Conservation (phyloP, 2,329 filamentous ascomycete species). For the Thielaviopsis musarum region DNA sequence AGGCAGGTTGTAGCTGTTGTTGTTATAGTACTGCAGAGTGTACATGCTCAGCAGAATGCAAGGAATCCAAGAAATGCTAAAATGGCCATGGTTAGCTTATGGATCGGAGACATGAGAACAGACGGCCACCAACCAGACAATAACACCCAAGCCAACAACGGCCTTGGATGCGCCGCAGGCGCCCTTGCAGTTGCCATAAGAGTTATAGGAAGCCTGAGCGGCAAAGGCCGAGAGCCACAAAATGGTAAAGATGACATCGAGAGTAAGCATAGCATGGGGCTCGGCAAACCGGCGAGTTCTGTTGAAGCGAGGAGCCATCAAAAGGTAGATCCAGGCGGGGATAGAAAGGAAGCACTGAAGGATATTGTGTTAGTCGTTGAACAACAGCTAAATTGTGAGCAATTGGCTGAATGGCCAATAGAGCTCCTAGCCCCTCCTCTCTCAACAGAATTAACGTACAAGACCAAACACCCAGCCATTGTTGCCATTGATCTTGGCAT, state of each 20-base stretch:
- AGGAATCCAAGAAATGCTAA: conserved; percentile 37
- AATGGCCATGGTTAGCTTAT: conserved; percentile 5
- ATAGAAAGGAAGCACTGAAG: conserved; percentile 46
- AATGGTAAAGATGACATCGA: conserved; percentile 41
- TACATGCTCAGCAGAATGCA: conserved; percentile 41
- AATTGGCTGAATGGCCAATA: background rate
- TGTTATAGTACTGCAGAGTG: conserved; percentile 43
- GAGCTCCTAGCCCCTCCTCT: background rate
- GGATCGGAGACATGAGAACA: conserved; percentile 8
- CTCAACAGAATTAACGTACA: conserved; percentile 25
- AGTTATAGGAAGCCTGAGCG: conserved; percentile 47
- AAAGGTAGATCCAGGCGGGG: conserved; percentile 47
- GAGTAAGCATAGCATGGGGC: conserved; percentile 40
- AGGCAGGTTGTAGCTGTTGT: conserved; percentile 39
- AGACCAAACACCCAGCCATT: conserved; percentile 48
- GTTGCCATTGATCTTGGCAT: conserved; percentile 35
- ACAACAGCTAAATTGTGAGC: too few relatives aligned
- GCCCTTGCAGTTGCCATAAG: conserved; percentile 33
- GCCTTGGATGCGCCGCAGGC: conserved; percentile 45
- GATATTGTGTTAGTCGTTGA: background rate
- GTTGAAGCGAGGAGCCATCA: conserved; percentile 46
- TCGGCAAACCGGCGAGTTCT: conserved; percentile 45
- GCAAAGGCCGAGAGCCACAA: conserved; percentile 53
- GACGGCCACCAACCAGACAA: conserved; percentile 37
- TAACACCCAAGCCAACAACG: conserved; percentile 44